Evolutionary conservation across 306 rosid species (phyloP).

Genomic region (Castanospermum australe): DNA sequence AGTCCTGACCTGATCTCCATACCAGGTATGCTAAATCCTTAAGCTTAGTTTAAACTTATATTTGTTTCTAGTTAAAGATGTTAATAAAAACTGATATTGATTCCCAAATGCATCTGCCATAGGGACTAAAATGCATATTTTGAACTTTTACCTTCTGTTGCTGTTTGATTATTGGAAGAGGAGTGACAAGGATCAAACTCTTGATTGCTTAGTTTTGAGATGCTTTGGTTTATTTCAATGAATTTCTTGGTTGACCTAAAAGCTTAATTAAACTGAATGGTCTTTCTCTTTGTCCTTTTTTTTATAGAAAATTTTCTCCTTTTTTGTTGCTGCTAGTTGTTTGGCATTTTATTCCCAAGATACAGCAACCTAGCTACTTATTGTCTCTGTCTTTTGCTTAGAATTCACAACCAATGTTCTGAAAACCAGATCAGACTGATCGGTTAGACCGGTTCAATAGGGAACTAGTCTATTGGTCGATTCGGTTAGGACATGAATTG

Average conservation of each 20-base stretch:
- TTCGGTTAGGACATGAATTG: too few relatives aligned
- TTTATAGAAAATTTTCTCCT: neutral
- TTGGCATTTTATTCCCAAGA: neutral
- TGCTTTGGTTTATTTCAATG: neutral
- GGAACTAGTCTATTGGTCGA: too few relatives aligned
- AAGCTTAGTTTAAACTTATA: neutral
- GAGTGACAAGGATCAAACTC: neutral
- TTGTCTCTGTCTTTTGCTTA: neutral
- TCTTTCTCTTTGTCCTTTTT: neutral
- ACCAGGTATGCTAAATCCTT: conserved; percentile 61
- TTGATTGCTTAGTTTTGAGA: neutral
- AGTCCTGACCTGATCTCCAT: conserved; percentile 99
- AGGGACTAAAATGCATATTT: neutral
- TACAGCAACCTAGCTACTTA: neutral
- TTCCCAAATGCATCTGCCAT: neutral
- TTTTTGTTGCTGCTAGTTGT: neutral
- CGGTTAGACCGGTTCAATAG: too few relatives aligned
- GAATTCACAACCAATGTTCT: neutral
- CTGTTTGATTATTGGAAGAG: neutral
- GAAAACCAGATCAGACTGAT: too few relatives aligned
- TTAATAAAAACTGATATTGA: conserved; percentile 1
- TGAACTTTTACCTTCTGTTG: neutral
- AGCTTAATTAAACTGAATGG: neutral
- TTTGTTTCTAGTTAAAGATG: neutral
- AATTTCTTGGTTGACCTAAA: neutral